Evolutionary conservation across 345 rosid species (phyloP).

Genomic region (Hirschfeldia incana): DNA sequence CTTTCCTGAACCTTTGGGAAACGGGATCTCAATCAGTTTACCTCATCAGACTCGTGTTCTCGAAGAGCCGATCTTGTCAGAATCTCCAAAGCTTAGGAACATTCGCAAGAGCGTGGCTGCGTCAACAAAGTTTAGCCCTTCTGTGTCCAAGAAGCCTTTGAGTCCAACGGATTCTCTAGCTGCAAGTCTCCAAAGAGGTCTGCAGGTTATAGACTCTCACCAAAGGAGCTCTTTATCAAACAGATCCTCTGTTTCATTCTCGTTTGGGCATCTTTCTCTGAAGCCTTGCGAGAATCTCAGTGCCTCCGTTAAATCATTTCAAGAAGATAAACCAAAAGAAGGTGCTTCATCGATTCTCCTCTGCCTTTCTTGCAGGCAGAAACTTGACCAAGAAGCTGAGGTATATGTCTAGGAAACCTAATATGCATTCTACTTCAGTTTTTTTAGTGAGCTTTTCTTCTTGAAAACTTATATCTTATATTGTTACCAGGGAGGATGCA

Average conservation of each 20-base stretch:
- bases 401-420: neutral
- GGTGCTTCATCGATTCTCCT: slow-evolving; percentile 42
- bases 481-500: slow-evolving; percentile 52
- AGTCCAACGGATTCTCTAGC: slow-evolving; percentile 78
- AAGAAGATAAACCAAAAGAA: slow-evolving; percentile 37
- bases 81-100: slow-evolving; percentile 82
- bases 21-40: slow-evolving; percentile 43
- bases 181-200: slow-evolving; percentile 88
- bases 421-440: neutral
- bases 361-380: slow-evolving; percentile 71
- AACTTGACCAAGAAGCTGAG: slow-evolving; percentile 38
- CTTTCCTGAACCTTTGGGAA: slow-evolving; percentile 32
- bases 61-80: slow-evolving; percentile 66
- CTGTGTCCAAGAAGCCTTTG: slow-evolving; percentile 29
- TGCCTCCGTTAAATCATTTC: slow-evolving; percentile 47
- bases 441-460: neutral
- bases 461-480: neutral
- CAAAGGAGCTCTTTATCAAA: slow-evolving; percentile 58
- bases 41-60: slow-evolving; percentile 54
- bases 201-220: slow-evolving; percentile 72
- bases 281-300: slow-evolving; percentile 53
- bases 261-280: slow-evolving; percentile 77
- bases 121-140: slow-evolving; percentile 38
- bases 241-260: slow-evolving; percentile 73
- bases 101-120: slow-evolving; percentile 57